Conservation (phyloP, 148 eudicot genomes). For the Rhododendron molle region DNA sequence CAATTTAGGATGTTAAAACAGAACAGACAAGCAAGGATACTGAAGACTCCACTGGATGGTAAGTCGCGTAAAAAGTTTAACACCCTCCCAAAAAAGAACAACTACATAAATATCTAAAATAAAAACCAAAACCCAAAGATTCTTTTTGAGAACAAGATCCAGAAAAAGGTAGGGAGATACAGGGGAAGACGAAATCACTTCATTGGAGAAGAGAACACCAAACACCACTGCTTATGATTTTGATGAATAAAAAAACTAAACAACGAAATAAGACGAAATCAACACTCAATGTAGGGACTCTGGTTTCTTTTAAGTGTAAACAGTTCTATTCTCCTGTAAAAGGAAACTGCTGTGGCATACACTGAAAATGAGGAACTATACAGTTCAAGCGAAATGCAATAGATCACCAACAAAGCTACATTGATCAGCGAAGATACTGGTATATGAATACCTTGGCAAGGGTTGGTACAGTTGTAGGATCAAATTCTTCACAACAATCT, state of each 20-base stretch:
- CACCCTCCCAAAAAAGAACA: not conserved
- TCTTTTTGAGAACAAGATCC: not conserved
- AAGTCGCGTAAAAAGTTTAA: not conserved
- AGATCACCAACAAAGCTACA: not conserved
- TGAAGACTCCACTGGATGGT: not conserved
- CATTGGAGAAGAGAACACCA: not conserved
- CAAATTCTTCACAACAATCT: constrained; percentile 71
- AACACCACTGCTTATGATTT: not conserved
- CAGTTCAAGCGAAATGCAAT: not conserved
- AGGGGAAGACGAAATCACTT: not conserved
- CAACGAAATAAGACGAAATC: not conserved
- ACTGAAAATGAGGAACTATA: not conserved
- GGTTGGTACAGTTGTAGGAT: constrained; percentile 79
- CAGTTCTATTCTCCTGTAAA: not conserved
- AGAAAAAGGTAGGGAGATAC: not conserved
- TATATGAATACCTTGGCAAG: constrained; percentile 60
- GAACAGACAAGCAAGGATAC: not conserved
- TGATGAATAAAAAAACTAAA: not conserved
- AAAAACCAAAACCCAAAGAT: not conserved
- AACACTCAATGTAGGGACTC: not conserved
- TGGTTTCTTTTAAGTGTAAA: not conserved
- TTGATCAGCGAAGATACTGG: not conserved
- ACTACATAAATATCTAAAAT: not conserved
- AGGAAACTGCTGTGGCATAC: not conserved
- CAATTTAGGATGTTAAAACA: constrained; percentile 1